Evolutionary conservation across 2,329 filamentous ascomycete genomes (phyloP).

Genomic region (Coniochaeta sp.): DNA sequence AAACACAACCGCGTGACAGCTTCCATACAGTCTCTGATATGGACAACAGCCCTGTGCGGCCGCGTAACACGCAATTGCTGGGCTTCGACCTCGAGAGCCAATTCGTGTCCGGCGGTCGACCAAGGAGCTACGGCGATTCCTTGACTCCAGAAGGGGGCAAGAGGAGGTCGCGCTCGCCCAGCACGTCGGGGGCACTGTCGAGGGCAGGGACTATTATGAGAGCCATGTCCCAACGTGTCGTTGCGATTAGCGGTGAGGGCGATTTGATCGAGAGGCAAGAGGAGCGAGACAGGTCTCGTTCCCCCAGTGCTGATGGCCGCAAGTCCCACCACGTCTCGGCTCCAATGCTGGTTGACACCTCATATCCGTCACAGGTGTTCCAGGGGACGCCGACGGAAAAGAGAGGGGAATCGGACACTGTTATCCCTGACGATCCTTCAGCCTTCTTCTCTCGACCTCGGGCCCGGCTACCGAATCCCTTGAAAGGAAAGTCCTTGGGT

Average conservation of each 20-base stretch:
- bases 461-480: conserved; percentile 57
- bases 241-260: conserved; percentile 91
- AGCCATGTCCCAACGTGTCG: conserved; percentile 92
- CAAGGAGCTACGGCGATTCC: conserved; percentile 50
- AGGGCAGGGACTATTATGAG: conserved; percentile 70
- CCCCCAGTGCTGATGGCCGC: conserved; percentile 42
- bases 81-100: conserved; percentile 52
- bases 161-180: conserved; percentile 52
- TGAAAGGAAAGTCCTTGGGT: conserved; percentile 79
- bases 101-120: conserved; percentile 37
- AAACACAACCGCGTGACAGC: conserved; percentile 41
- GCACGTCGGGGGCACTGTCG: conserved; percentile 56
- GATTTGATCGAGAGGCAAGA: conserved; percentile 66
- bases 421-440: conserved; percentile 20
- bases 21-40: conserved; percentile 50
- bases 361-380: conserved; percentile 43
- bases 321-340: conserved; percentile 39
- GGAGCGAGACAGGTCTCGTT: conserved; percentile 52
- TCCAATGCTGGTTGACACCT: conserved; percentile 37
- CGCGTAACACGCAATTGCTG: conserved; percentile 45
- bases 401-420: conserved; percentile 22
- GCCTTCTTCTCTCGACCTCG: conserved; percentile 21
- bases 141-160: conserved; percentile 43
- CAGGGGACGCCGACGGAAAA: conserved; percentile 38
- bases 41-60: conserved; percentile 46